Percentiles rank a stretch among this genome's conserved stretches.
Evolutionary conservation across 306 rosid species (phyloP).

Genomic region (Spatholobus suberectus): DNA sequence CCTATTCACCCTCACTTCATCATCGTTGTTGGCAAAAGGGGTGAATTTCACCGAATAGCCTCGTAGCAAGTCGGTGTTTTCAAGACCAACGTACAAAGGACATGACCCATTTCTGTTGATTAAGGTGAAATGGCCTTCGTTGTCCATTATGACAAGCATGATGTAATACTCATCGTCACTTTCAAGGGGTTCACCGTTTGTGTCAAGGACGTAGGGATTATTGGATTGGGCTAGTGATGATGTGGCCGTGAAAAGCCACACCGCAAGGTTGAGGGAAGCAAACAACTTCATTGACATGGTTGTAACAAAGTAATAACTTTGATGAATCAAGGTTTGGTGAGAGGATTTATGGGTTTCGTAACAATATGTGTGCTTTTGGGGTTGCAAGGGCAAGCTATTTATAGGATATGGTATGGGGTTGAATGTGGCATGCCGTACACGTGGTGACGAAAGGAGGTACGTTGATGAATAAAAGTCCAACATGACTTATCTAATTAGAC

Average conservation of each 20-base stretch:
- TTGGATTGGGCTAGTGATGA: conserved; percentile 36
- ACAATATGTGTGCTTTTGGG: not conserved
- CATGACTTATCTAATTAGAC: not conserved
- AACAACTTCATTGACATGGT: conserved; percentile 33
- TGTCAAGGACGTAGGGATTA: conserved; percentile 53
- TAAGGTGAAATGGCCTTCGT: conserved; percentile 63
- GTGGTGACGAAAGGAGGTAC: not conserved
- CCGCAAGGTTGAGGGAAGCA: not conserved
- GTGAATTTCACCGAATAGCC: conserved; percentile 43
- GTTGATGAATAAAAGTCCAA: not conserved
- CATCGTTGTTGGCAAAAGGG: conserved; percentile 39
- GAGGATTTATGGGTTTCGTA: not conserved
- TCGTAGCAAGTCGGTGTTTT: conserved; percentile 6
- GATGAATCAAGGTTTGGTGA: not conserved
- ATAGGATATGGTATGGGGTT: not conserved
- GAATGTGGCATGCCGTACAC: not conserved
- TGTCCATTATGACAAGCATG: conserved; percentile 63
- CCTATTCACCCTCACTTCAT: conserved; percentile 7
- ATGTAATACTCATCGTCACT: conserved; percentile 58
- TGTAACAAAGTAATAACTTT: not conserved
- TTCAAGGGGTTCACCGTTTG: conserved; percentile 46
- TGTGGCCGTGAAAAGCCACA: conserved; percentile 46
- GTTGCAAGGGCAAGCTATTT: not conserved
- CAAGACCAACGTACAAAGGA: conserved; percentile 56
- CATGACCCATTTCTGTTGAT: conserved; percentile 45